Percentiles rank a stretch among this genome's conserved stretches.
phyloP scores from a whole-genome alignment of 1,139 yeast genomes.

The Kurtzmaniella quercitrusa region DNA sequence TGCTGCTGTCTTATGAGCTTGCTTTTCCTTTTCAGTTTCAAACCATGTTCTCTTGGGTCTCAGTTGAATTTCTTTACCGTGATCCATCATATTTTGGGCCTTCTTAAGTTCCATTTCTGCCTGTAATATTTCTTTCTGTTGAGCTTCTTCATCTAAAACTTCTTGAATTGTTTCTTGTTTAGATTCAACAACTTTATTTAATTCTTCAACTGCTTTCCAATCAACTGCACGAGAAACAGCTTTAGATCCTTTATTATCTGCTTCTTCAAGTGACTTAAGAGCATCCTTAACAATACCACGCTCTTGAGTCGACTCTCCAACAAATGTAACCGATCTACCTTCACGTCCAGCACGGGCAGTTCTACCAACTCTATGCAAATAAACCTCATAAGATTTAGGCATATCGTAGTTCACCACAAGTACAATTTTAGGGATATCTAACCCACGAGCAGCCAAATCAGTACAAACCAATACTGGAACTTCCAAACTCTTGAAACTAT shows the following conservation, averaged over 20 bases:
- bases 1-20: slow-evolving; percentile 36
- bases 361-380: slow-evolving; percentile 97
- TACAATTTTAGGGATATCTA: slow-evolving; percentile 97
- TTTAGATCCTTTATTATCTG: slow-evolving; percentile 45
- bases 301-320: slow-evolving; percentile 83
- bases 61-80: slow-evolving; percentile 75
- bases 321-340: slow-evolving; percentile 89
- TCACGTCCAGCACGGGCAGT: slow-evolving; percentile 99
- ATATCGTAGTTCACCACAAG: slow-evolving; percentile 90
- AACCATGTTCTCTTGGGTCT: slow-evolving; percentile 98
- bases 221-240: slow-evolving; percentile 82
- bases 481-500: slow-evolving; percentile 71
- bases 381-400: slow-evolving; percentile 89
- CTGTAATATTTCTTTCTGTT: slow-evolving; percentile 75
- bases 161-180: slow-evolving; percentile 65
- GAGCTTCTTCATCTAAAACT: slow-evolving; percentile 81
- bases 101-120: slow-evolving; percentile 91
- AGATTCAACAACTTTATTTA: slow-evolving; percentile 54
- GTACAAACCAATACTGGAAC: slow-evolving; percentile 93
- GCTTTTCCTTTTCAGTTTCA: slow-evolving; percentile 71
- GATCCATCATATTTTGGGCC: slow-evolving; percentile 78
- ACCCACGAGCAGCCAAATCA: slow-evolving; percentile 97
- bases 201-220: slow-evolving; percentile 75
- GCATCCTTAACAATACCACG: slow-evolving; percentile 87
- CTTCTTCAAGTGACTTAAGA: slow-evolving; percentile 51